Evolutionary conservation across 1,139 yeast species (phyloP).

Genomic region (Suhomyces anneliseae): DNA sequence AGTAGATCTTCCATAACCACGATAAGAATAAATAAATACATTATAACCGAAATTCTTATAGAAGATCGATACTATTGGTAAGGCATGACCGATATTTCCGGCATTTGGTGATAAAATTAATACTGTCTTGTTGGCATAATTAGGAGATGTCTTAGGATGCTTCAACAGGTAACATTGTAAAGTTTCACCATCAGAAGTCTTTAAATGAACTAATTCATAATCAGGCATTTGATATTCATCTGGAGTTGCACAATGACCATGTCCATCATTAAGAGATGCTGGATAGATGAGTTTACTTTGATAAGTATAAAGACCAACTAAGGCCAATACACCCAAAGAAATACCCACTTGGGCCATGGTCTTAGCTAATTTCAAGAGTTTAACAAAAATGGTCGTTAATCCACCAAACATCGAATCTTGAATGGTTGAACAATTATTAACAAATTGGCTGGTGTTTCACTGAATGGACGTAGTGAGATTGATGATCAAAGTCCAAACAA

Average conservation of each 20-base stretch:
- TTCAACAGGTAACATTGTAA: conserved; percentile 46
- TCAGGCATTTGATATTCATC: conserved; percentile 63
- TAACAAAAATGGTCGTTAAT: conserved; percentile 8
- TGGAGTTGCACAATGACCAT: conserved; percentile 77
- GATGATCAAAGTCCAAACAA: too few relatives aligned
- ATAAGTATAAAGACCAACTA: conserved; percentile 60
- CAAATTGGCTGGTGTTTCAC: too few relatives aligned
- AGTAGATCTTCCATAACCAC: conserved; percentile 89
- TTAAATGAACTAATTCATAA: conserved; percentile 59
- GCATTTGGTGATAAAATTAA: conserved; percentile 89
- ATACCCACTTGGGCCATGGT: conserved; percentile 28
- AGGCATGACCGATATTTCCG: conserved; percentile 91
- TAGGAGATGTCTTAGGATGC: conserved; percentile 44
- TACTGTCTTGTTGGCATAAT: conserved; percentile 65
- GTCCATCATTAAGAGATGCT: conserved; percentile 74
- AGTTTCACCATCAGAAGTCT: conserved; percentile 65
- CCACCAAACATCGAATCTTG: conserved; percentile 5
- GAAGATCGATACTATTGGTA: conserved; percentile 78
- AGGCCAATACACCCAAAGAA: conserved; percentile 38
- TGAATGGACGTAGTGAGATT: too few relatives aligned
- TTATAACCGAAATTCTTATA: conserved; percentile 67
- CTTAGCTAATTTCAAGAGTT: conserved; percentile 13
- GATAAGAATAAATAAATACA: conserved; percentile 81
- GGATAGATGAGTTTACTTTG: conserved; percentile 81
- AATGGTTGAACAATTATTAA: too few relatives aligned